These are phyloP conservation scores for Pythium sp. DNA, from an alignment of 352 stramenopile genomes.

Conservation along the genomic window DNA sequence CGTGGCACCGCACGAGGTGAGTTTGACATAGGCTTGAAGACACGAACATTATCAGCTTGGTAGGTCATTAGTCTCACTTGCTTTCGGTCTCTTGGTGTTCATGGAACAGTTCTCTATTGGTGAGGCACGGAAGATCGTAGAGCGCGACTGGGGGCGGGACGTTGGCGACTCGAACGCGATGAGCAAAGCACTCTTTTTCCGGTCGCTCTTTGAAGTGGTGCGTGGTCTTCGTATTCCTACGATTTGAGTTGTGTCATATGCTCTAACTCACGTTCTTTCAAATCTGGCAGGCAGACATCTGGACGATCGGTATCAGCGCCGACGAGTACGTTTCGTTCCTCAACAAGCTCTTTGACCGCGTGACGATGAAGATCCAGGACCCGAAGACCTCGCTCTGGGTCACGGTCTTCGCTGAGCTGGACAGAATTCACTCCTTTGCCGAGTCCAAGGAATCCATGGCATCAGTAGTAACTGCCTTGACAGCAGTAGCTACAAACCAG, in stretches of 20 bases:
- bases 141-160: constrained; percentile 72
- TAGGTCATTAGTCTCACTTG: not conserved
- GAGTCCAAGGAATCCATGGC: constrained; percentile 28
- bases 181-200: constrained; percentile 58
- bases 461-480: constrained; percentile 16
- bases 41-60: not conserved
- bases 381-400: constrained; percentile 62
- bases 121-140: constrained; percentile 68
- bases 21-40: not conserved
- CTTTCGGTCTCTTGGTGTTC: not conserved
- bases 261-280: not conserved
- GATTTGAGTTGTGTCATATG: not conserved
- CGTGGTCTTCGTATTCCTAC: not conserved
- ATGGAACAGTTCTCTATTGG: constrained; percentile 52
- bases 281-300: constrained; percentile 58
- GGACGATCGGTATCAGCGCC: constrained; percentile 62
- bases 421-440: constrained; percentile 63
- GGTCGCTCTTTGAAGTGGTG: constrained; percentile 75
- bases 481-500: constrained; percentile 5
- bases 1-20: constrained; percentile 52
- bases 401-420: constrained; percentile 69
- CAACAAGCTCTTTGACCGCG: constrained; percentile 71
- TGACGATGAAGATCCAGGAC: constrained; percentile 76
- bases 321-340: constrained; percentile 69
- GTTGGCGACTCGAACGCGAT: constrained; percentile 45